Base-by-base conservation (phyloP, 768 basidiomycete species). In the Boletus speciosus region DNA sequence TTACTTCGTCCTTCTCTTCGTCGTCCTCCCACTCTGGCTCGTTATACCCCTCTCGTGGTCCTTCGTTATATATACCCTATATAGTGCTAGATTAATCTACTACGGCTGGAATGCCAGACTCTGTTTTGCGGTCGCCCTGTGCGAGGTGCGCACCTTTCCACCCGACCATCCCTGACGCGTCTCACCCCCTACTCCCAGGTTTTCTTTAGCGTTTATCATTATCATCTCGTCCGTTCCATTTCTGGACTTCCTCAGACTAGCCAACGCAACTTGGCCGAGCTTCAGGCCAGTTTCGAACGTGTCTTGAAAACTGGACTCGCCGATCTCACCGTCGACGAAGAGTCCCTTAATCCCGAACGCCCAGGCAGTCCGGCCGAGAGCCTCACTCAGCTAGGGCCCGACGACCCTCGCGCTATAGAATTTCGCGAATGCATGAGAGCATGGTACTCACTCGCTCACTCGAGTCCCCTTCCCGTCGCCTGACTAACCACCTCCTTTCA, bases 401-500 rank as follows among this genome's bases (percentile, higher is more conserved):
- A 82, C 54, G 89, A 93, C 61, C 84, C 82, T 10, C 81, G 88
- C 8, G 87, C 88, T 2, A 69, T 86, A 36, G 88, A 90, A 61
- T 90, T 89, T 66, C 79, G 87, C 15, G 81, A 84, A 61, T 74
- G 73, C 58, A 73, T 90, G 47, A 77, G 86, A 63, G 86, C 83
- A 62, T 81, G 76, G 75, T 76, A 62, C 32, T 58, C 61, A 25
- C 31, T 32, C 27, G 8, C n/a, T 32, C 27, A 10, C 16, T 39
- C 42, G 37, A 35, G 12, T 51, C 43, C 10, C 11, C 34, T 50
- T 14, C 31, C 23, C 34, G 6, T 47, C 12, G 7, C 9, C 21
- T 23, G 2, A 21, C 49, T 59, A 7, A 65, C 25, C 25, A 43
- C 32, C 12, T 27, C 34, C 32, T 16, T 37, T 37, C 51, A 62